Evolutionary conservation across 164 flowering plant species (phyloP), one percentile per base, ranked within the genome.

Genomic region (Tetracentron sinense): DNA sequence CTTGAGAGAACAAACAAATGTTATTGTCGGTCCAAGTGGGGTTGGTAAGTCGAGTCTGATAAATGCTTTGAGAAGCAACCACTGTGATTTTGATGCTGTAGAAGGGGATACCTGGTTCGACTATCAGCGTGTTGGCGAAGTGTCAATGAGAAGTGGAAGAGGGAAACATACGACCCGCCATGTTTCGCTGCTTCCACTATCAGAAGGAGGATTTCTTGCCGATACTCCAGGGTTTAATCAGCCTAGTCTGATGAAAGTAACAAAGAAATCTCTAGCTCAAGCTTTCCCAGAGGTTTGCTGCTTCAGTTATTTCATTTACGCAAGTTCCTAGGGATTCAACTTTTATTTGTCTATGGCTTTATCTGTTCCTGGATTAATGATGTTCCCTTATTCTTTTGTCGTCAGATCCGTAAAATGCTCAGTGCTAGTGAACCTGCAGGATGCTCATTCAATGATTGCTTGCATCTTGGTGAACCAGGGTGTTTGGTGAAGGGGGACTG

Each of bases 211-310:
- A 29, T 87, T 76, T 67, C 84, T 95, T 62, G 97, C 97, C 56
- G 99, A 95, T 74, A 95, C 99, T 65, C 99, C 97, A 62, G 99
- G 99, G 4, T 95, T 91, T 65, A 95, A 79, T 75, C 96, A 89
- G 76, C 99, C 97, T 66, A 85, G 94, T 76, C 77, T 95, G 69
- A 4, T 87, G 75, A 95, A 92, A 85, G 93, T 88, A 21, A 91
- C 94, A 61, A 84, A 80, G 67, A 89, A 74, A 58, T 83, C 90
- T 56, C 94, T 95, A 62, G 82, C 96, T 6, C 79, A 71, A 44
- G 30, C 84, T 68, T 95, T 95, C 62, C 99, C 99, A 1, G 97
- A 92, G 97, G 99, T 92, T 64, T 62, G 72, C n/a, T 72, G 19
- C 49, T 51, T 15, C 4, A 17, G 25, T 0, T 4, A 38, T n/a